Evolutionary conservation across 148 eudicot genomes (phyloP), one percentile per base, ranked within the genome.

Genomic region (Persicaria tinctoria): DNA sequence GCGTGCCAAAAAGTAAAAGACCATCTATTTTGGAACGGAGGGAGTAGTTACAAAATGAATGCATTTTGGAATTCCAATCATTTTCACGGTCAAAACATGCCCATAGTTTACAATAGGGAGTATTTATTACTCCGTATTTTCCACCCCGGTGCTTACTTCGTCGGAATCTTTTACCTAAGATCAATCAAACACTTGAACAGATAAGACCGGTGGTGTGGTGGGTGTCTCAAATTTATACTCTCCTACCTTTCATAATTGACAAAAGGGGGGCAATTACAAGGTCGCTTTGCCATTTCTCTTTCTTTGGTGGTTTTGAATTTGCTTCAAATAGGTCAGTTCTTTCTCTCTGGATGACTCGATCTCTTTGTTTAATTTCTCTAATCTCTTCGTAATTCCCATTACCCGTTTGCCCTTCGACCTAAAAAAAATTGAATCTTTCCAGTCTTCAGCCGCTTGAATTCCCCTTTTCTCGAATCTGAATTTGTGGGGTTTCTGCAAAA

Each of bases 201-300:
- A 79, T 82, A 79, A 79, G 82, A 77, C 68, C 77, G 80, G 41
- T 32, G 41, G 41, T 32, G 41, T 79, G 80, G 78, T 79, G 73
- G 78, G 72, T 82, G 82, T 77, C 82, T 79, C 71, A 20, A 32
- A 62, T 78, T 71, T 73, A 12, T 27, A 47, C 23, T 56, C 41
- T 32, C 68, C 68, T 23, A 20, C 68, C 45, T 41, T 27, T 60
- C 68, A 23, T 60, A 60, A 60, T 60, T 60, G 68, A 60, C 68
- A 60, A 27, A 60, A 60, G 44, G 44, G 68, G 68, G 13, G 41
- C 57, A 54, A 60, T 60, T 60, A 8, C 68, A 60, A 60, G 68
- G 68, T 41, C 68, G 68, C 68, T 57, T 20, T 23, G 68, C 13
- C 27, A 60, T 9, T 23, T 60, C 44, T 9, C 68, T 60, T 60